phyloP scores from a whole-genome alignment of 1,139 yeast species.

The Chernovozyma aurita region DNA sequence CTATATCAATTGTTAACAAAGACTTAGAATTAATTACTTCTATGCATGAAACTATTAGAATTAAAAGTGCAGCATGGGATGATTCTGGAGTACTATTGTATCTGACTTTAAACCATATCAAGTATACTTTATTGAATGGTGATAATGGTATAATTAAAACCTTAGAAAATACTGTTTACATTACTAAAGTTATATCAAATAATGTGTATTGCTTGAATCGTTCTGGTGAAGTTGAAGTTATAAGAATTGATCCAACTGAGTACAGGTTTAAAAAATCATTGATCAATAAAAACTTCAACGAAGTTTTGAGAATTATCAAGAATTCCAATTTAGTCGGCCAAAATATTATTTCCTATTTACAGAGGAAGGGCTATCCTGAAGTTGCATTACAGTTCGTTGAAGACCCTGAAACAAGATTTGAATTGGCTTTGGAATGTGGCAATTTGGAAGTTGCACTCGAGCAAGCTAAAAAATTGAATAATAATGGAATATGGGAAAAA shows the following conservation, averaged over 20 bases:
- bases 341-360: constrained; percentile 90
- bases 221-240: constrained; percentile 74
- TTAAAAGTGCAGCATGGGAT: constrained; percentile 98
- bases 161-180: constrained; percentile 83
- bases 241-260: constrained; percentile 91
- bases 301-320: constrained; percentile 85
- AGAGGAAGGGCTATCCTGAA: constrained; percentile 93
- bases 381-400: constrained; percentile 92
- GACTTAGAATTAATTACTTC: constrained; percentile 76
- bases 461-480: constrained; percentile 78
- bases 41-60: constrained; percentile 93
- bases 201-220: constrained; percentile 80
- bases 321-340: constrained; percentile 94
- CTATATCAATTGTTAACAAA: constrained; percentile 81
- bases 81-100: constrained; percentile 87
- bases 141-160: constrained; percentile 94
- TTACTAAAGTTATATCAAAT: constrained; percentile 66
- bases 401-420: constrained; percentile 95
- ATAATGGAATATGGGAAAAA: constrained; percentile 70
- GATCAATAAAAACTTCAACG: constrained; percentile 84
- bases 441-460: constrained; percentile 81
- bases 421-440: constrained; percentile 91
- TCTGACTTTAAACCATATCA: constrained; percentile 92
- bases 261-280: constrained; percentile 93
- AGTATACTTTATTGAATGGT: constrained; percentile 89